A percentile compares a stretch with the other conserved stretches of the same genome.
Evolutionary conservation across 2,329 filamentous ascomycete species (phyloP).

Genomic region (Aspergillus pseudotamarii): DNA sequence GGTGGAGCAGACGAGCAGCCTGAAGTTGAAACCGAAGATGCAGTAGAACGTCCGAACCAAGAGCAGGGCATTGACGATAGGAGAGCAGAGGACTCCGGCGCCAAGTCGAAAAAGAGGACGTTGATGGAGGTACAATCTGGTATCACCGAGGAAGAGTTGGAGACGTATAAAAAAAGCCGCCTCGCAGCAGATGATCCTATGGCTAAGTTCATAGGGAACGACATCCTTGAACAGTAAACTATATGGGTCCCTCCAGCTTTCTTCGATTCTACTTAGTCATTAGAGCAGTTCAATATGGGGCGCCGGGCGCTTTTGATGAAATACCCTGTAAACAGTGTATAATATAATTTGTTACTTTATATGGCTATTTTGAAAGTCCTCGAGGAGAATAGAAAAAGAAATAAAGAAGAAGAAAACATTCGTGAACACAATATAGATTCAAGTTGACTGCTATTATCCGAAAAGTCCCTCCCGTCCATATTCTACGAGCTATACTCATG

Average conservation of each 20-base stretch:
- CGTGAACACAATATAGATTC: neutral
- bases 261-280: neutral
- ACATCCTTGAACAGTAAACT: conserved; percentile 59
- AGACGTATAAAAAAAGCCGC: conserved; percentile 78
- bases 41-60: conserved; percentile 25
- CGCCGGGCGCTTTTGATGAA: conserved; percentile 15
- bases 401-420: neutral
- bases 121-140: conserved; percentile 77
- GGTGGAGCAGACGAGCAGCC: conserved; percentile 16
- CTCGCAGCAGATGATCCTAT: conserved; percentile 80
- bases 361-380: neutral
- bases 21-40: conserved; percentile 18
- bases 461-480: neutral
- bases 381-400: neutral
- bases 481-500: neutral
- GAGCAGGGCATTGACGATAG: conserved; percentile 32
- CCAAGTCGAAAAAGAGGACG: conserved; percentile 68
- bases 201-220: conserved; percentile 76
- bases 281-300: conserved; percentile 7
- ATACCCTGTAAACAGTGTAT: conserved; percentile 12
- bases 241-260: neutral
- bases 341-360: neutral
- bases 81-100: conserved; percentile 34
- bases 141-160: conserved; percentile 80
- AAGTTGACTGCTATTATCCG: neutral